Conservation (phyloP, 2,329 filamentous ascomycete species). For the Pseudogymnoascus sp. region DNA sequence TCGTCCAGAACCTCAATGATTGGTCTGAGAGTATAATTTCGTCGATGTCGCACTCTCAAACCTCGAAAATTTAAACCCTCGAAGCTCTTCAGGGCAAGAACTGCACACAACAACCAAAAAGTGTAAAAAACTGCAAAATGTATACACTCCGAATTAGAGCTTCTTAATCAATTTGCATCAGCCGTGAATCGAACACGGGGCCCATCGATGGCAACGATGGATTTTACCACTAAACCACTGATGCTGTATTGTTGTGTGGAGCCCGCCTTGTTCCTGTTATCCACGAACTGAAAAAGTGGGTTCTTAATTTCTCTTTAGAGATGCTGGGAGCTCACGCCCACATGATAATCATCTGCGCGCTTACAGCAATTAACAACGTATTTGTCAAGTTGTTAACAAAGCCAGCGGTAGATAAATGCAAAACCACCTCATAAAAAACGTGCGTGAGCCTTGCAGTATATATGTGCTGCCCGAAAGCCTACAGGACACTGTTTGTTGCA, state of each 20-base stretch:
- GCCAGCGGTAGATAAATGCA: background rate
- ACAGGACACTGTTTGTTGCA: too few relatives aligned
- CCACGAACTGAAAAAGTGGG: background rate
- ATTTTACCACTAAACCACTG: conserved; percentile 20
- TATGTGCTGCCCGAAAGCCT: too few relatives aligned
- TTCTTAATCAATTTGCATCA: background rate
- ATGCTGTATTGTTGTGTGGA: background rate
- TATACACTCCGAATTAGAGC: background rate
- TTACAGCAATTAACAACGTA: background rate
- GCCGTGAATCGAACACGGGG: conserved; percentile 31
- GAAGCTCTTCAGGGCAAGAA: background rate
- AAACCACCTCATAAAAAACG: background rate
- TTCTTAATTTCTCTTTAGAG: background rate
- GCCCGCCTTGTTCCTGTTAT: background rate
- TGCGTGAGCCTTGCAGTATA: too few relatives aligned
- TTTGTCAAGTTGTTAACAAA: background rate
- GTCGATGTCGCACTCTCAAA: background rate
- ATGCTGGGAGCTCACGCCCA: background rate
- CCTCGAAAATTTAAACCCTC: background rate
- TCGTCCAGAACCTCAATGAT: background rate
- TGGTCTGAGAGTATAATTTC: background rate
- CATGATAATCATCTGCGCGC: background rate
- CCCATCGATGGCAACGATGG: conserved; percentile 33
- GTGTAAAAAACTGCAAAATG: background rate
- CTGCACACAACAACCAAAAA: background rate